A percentile compares a stretch with the other conserved stretches of the same genome.
These are phyloP conservation scores for Yamadazyma epiphylla DNA, from an alignment of 1,139 yeast species.

Conservation along the genomic window DNA sequence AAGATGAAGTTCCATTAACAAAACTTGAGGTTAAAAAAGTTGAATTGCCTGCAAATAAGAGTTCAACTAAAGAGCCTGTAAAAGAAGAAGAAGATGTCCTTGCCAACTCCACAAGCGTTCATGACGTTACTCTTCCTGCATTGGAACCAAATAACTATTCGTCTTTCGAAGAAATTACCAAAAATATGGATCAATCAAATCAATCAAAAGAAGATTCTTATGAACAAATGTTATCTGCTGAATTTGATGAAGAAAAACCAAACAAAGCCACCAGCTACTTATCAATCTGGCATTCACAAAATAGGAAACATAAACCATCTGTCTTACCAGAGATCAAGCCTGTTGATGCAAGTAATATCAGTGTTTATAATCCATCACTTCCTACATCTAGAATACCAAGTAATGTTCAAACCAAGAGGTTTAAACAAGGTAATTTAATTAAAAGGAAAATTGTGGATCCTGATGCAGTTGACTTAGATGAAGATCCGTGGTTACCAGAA, in stretches of 20 bases:
- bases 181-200: slow-evolving; percentile 15
- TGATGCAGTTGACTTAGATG: slow-evolving; percentile 22
- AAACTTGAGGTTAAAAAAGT: slow-evolving; percentile 1
- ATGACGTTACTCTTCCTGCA: slow-evolving; percentile 36
- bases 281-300: slow-evolving; percentile 45
- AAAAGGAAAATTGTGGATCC: slow-evolving; percentile 42
- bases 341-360: slow-evolving; percentile 11
- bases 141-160: slow-evolving; percentile 27
- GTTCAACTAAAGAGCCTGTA: not conserved
- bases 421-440: slow-evolving; percentile 42
- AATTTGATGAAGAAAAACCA: slow-evolving; percentile 29
- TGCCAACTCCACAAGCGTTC: slow-evolving; percentile 45
- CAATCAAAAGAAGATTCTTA: slow-evolving; percentile 20
- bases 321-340: slow-evolving; percentile 5
- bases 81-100: slow-evolving; percentile 13
- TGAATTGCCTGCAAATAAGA: not conserved
- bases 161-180: slow-evolving; percentile 38
- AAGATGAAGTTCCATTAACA: too few relatives aligned
- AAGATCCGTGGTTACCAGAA: slow-evolving; percentile 43
- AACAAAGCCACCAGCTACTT: slow-evolving; percentile 25
- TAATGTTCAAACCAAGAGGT: slow-evolving; percentile 26
- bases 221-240: slow-evolving; percentile 44
- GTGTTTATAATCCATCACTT: slow-evolving; percentile 13
- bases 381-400: slow-evolving; percentile 19
- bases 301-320: slow-evolving; percentile 8